phyloP scores from a whole-genome alignment of 306 rosid genomes.

The Glycine tomentella region DNA sequence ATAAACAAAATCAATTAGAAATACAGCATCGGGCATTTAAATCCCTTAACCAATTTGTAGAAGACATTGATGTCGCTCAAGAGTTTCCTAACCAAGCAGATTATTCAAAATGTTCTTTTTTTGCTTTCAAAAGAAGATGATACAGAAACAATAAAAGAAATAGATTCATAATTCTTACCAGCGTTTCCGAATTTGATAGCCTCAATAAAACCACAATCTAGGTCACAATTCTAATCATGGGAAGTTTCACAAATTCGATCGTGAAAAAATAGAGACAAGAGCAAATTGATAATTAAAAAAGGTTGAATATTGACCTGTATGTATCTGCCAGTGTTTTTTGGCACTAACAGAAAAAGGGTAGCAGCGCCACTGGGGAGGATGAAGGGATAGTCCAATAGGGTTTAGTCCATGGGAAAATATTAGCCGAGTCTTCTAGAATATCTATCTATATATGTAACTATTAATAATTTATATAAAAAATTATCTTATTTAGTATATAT shows the following conservation, averaged over 20 bases:
- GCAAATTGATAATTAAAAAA: conserved; percentile 8
- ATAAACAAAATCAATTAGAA: conserved; percentile 27
- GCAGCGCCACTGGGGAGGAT: not conserved
- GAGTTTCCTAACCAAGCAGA: conserved; percentile 39
- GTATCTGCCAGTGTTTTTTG: conserved; percentile 17
- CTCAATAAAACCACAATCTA: conserved; percentile 25
- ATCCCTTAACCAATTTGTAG: conserved; percentile 35
- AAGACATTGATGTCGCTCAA: conserved; percentile 25
- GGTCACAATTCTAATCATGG: conserved; percentile 17
- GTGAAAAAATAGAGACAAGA: conserved; percentile 10
- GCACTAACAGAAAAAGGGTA: not conserved
- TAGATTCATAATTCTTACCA: conserved; percentile 7
- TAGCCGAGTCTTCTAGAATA: too few relatives aligned
- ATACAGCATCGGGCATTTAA: not conserved
- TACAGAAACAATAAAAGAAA: conserved; percentile 9
- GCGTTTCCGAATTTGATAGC: not conserved
- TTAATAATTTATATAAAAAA: too few relatives aligned
- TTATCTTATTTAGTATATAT: too few relatives aligned
- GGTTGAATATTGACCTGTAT: conserved; percentile 36
- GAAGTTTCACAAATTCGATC: conserved; percentile 10
- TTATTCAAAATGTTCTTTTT: conserved; percentile 2
- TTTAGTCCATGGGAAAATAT: not conserved
- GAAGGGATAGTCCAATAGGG: conserved; percentile 36
- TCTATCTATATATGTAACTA: too few relatives aligned
- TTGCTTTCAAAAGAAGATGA: conserved; percentile 28